Percentiles rank a stretch among this genome's conserved stretches.
phyloP scores from a whole-genome alignment of 2,329 filamentous ascomycete species.

The Penicillium digitatum region DNA sequence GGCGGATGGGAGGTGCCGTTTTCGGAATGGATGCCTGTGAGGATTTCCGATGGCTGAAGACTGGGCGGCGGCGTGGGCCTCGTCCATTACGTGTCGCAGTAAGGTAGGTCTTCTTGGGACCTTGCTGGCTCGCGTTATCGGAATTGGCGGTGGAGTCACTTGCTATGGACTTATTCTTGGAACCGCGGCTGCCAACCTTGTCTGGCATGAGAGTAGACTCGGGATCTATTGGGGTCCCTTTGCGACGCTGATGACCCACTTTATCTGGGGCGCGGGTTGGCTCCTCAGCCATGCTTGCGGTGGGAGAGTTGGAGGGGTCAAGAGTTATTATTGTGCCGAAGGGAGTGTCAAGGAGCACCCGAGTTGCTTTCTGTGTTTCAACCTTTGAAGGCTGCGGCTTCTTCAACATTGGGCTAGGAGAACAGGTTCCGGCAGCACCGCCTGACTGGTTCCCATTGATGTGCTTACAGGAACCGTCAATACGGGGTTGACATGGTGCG shows the following conservation, averaged over 20 bases:
- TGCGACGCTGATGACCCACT: conserved; percentile 18
- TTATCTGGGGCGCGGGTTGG: neutral
- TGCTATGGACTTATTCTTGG: conserved; percentile 26
- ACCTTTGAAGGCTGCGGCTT: conserved; percentile 30
- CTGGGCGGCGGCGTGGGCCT: conserved; percentile 29
- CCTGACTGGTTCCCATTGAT: neutral
- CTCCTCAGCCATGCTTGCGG: conserved; percentile 13
- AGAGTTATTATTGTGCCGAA: conserved; percentile 25
- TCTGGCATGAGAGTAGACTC: neutral
- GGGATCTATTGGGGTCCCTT: conserved; percentile 20
- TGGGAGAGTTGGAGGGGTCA: conserved; percentile 26
- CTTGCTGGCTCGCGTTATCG: conserved; percentile 6
- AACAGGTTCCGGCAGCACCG: neutral
- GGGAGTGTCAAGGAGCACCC: conserved; percentile 28
- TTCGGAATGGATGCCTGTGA: conserved; percentile 41
- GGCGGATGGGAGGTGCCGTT: conserved; percentile 72
- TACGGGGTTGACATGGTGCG: neutral
- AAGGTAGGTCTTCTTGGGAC: conserved; percentile 29
- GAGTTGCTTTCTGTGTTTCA: conserved; percentile 31
- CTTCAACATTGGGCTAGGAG: conserved; percentile 40
- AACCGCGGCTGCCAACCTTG: conserved; percentile 8
- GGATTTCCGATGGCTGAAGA: conserved; percentile 35
- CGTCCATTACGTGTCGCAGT: conserved; percentile 27
- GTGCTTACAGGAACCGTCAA: neutral
- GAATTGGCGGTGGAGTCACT: neutral